phyloP scores from a whole-genome alignment of 148 eudicot genomes.

The Rheum nobile region DNA sequence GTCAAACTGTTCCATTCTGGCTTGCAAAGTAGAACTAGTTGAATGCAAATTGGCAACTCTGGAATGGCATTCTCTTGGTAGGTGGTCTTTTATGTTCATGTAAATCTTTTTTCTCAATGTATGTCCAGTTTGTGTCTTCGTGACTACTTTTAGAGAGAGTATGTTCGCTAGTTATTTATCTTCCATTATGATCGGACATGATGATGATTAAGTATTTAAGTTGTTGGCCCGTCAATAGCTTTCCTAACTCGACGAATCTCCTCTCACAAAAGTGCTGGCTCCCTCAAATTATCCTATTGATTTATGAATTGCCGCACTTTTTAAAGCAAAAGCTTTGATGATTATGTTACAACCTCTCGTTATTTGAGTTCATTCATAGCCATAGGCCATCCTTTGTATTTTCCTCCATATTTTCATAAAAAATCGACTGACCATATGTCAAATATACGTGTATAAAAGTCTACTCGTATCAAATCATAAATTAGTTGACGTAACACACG shows the following conservation, averaged over 20 bases:
- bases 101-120: no score
- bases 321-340: no score
- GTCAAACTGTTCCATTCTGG: slow-evolving; percentile 33
- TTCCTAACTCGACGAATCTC: background rate
- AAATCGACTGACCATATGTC: no score
- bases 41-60: background rate
- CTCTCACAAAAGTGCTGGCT: no score
- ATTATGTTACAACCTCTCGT: no score
- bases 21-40: slow-evolving; percentile 22
- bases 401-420: no score
- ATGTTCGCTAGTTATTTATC: background rate
- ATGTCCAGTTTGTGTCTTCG: background rate
- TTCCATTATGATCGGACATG: background rate
- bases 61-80: background rate
- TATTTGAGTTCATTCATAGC: no score
- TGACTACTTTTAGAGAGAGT: background rate
- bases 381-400: no score
- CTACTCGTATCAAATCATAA: no score
- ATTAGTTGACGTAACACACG: no score
- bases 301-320: background rate
- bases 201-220: no score
- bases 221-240: background rate
- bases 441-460: no score
- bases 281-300: background rate
- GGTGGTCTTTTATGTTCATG: background rate